Conservation (phyloP, 164 flowering plant species). For the Magnolia officinalis region DNA sequence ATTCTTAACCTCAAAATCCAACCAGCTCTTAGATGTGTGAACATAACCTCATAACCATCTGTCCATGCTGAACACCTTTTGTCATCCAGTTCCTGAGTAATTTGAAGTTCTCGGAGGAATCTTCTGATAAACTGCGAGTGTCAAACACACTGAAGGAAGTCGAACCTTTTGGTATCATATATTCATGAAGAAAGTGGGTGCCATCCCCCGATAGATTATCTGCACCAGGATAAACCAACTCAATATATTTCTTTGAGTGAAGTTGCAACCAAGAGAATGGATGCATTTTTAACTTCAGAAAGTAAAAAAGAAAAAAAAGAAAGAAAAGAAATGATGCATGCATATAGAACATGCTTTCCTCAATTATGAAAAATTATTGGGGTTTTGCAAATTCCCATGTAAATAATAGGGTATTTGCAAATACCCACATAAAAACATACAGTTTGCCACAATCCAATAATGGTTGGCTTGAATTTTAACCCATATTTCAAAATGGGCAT, state of each 20-base stretch:
- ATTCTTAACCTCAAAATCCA: background rate
- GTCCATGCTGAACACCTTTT: conserved; percentile 66
- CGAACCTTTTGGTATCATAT: conserved; percentile 61
- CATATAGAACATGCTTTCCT: too few species aligned
- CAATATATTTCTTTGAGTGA: too few species aligned
- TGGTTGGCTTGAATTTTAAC: background rate
- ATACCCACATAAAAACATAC: background rate
- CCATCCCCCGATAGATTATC: conserved; percentile 62
- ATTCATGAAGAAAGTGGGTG: conserved; percentile 68
- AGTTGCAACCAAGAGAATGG: background rate
- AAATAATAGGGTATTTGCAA: background rate
- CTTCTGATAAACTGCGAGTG: conserved; percentile 59
- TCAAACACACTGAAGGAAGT: conserved; percentile 72
- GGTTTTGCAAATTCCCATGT: background rate
- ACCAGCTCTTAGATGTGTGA: background rate
- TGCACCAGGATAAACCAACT: conserved; percentile 18
- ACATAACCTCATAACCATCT: conserved; percentile 49
- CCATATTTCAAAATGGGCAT: background rate
- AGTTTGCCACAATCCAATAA: background rate
- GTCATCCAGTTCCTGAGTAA: conserved; percentile 61
- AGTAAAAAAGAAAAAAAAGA: background rate
- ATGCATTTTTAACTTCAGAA: background rate
- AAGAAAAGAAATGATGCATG: background rate
- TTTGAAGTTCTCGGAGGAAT: conserved; percentile 38
- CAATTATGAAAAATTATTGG: too few species aligned